Percentiles rank a stretch among this genome's conserved stretches.
These are phyloP conservation scores for Candida piceae DNA, from an alignment of 805 yeast species.

Conservation along the genomic window DNA sequence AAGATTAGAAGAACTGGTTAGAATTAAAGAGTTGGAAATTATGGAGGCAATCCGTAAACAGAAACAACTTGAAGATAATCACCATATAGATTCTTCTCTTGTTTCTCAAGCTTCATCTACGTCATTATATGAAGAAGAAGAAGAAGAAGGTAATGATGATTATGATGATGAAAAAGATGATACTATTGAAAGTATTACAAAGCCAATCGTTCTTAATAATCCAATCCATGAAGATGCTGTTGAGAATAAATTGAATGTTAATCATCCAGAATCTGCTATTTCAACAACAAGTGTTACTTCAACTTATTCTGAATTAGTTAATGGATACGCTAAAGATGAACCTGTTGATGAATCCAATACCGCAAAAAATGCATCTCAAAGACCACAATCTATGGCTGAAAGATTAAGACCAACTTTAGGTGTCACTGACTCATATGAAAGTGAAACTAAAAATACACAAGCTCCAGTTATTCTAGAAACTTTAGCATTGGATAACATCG, in stretches of 20 bases:
- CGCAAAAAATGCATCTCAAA: slow-evolving; percentile 1
- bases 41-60: slow-evolving; percentile 18
- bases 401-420: slow-evolving; percentile 38
- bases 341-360: slow-evolving; percentile 2
- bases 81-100: slow-evolving; percentile 12
- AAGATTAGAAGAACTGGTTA: slow-evolving; percentile 24
- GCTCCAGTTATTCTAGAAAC: no score
- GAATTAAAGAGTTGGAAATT: slow-evolving; percentile 24
- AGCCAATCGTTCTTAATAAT: not conserved
- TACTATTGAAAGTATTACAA: slow-evolving; percentile 9
- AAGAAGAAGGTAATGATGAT: not conserved
- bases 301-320: slow-evolving; percentile 10
- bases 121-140: slow-evolving; percentile 3
- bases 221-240: not conserved
- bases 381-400: slow-evolving; percentile 38
- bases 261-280: not conserved
- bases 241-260: not conserved
- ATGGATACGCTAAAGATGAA: slow-evolving; percentile 6
- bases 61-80: slow-evolving; percentile 14
- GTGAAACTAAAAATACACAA: no score
- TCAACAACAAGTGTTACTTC: slow-evolving; percentile 11
- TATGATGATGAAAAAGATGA: slow-evolving; percentile 20
- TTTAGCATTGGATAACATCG: no score
- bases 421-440: slow-evolving; percentile 17
- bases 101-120: slow-evolving; percentile 16